These are phyloP conservation scores for Yueomyces sp. DNA, from an alignment of 805 yeast genomes.

Conservation along the genomic window DNA sequence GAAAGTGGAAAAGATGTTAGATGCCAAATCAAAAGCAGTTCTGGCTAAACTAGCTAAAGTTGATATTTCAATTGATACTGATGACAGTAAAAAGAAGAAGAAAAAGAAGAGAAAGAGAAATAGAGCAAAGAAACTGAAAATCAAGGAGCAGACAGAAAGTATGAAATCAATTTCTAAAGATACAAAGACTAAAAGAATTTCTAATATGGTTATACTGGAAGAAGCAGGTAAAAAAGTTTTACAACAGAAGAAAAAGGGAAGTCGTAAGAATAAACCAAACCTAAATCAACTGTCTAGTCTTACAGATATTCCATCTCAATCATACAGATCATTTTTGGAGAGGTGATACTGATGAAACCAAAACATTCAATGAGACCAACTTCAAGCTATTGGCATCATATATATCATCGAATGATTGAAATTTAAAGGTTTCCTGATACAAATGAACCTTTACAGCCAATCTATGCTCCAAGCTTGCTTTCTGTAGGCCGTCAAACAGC, in stretches of 20 bases:
- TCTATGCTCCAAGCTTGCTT: no score
- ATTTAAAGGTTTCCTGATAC: no score
- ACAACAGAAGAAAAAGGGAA: constrained; percentile 14
- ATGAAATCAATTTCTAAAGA: not conserved
- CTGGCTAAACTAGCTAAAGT: constrained; percentile 17
- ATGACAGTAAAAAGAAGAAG: constrained; percentile 3
- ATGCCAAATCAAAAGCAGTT: constrained; percentile 14
- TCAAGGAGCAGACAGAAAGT: constrained; percentile 4
- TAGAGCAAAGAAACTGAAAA: constrained; percentile 6
- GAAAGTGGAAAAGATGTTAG: constrained; percentile 7
- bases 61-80: not conserved
- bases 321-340: no score
- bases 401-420: no score
- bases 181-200: constrained; percentile 1
- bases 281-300: no score
- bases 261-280: constrained; percentile 2
- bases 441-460: no score
- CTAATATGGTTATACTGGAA: constrained; percentile 18
- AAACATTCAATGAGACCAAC: no score
- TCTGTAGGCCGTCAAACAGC: no score
- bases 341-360: no score
- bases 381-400: no score
- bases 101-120: constrained; percentile 12
- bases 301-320: no score
- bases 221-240: constrained; percentile 22